Conservation (phyloP, 1,139 yeast species). For the Geotrichum aggregatum region DNA sequence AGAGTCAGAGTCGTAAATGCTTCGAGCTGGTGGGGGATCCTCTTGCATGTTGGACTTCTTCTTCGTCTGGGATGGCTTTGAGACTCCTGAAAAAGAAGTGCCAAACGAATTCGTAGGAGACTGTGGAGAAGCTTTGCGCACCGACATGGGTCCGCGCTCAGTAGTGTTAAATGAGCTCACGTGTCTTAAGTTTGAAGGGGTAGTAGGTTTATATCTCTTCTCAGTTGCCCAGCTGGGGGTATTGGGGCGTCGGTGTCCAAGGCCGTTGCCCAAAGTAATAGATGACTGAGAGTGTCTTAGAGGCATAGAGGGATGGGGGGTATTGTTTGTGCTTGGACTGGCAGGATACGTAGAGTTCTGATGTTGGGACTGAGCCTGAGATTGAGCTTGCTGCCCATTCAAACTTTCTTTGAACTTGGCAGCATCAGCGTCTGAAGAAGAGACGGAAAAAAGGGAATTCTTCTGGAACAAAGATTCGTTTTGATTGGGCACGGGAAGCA, state of each 20-base stretch:
- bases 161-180: constrained; percentile 21
- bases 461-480: constrained; percentile 18
- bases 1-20: constrained; percentile 32
- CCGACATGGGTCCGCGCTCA: constrained; percentile 16
- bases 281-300: constrained; percentile 16
- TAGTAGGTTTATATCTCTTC: constrained; percentile 9
- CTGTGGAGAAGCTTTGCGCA: constrained; percentile 20
- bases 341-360: not conserved
- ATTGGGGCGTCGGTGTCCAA: constrained; percentile 3
- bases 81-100: constrained; percentile 30
- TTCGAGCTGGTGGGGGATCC: constrained; percentile 38
- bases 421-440: constrained; percentile 16
- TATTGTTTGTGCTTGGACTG: not conserved
- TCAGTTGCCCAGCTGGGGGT: constrained; percentile 21
- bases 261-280: constrained; percentile 6
- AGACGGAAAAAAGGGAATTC: constrained; percentile 13
- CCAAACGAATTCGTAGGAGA: constrained; percentile 24
- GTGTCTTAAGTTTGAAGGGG: constrained; percentile 17
- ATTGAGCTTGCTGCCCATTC: constrained; percentile 1
- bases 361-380: not conserved
- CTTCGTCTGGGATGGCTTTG: constrained; percentile 32
- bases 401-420: constrained; percentile 12
- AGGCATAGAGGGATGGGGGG: constrained; percentile 5
- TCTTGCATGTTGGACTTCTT: constrained; percentile 28
- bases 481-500: not conserved